A percentile compares a stretch with the other conserved stretches of the same genome.
These are phyloP conservation scores for Cochlearia excelsa DNA, from an alignment of 345 rosid genomes.

Conservation along the genomic window DNA sequence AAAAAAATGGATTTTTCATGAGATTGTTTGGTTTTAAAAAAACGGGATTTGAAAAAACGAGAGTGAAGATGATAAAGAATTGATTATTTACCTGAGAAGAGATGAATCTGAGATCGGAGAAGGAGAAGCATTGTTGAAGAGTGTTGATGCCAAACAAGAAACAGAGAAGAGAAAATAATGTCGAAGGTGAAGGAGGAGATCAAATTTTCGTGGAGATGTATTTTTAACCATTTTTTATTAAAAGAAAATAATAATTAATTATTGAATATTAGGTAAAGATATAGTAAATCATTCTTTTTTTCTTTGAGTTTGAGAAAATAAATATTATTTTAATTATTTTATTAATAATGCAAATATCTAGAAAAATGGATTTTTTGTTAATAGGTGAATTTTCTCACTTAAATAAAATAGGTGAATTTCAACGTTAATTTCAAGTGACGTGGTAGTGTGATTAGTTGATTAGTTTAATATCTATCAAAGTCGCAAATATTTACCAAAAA, in stretches of 20 bases:
- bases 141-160: constrained; percentile 25
- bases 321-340: too few species aligned
- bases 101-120: constrained; percentile 25
- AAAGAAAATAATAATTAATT: too few species aligned
- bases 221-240: constrained; percentile 18
- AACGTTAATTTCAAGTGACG: background rate
- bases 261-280: too few species aligned
- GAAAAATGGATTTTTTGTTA: too few species aligned
- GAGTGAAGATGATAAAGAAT: background rate
- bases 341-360: too few species aligned
- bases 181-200: constrained; percentile 25
- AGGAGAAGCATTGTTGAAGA: constrained; percentile 15
- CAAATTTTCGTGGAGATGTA: constrained; percentile 11
- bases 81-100: constrained; percentile 17
- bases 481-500: background rate
- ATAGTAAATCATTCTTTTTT: too few species aligned
- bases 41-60: background rate
- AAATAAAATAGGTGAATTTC: background rate
- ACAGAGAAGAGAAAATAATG: constrained; percentile 16
- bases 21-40: background rate
- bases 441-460: too few species aligned
- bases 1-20: constrained; percentile 6
- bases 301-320: too few species aligned
- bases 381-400: too few species aligned
- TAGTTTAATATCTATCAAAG: background rate